A percentile compares a stretch with the other conserved stretches of the same genome.
Conservation (phyloP, 306 rosid genomes). For the Quercus cerris region DNA sequence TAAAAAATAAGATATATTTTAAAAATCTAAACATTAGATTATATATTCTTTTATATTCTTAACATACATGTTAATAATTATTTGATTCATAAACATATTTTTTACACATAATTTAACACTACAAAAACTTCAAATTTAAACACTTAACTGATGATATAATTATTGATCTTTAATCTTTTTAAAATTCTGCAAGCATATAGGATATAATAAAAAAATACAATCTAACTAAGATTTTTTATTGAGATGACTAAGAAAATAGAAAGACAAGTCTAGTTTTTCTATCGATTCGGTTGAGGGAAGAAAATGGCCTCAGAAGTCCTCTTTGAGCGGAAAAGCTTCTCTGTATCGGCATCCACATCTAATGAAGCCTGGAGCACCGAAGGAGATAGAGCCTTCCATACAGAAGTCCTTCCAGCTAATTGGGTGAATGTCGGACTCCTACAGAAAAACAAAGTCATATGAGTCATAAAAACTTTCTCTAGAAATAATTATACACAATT, state of each 20-base stretch:
- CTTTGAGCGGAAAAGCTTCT: constrained; percentile 66
- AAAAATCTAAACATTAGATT: not conserved
- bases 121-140: too few relatives aligned
- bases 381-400: constrained; percentile 76
- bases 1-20: too few relatives aligned
- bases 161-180: too few relatives aligned
- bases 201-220: not conserved
- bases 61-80: too few relatives aligned
- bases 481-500: too few relatives aligned
- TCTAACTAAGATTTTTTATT: constrained; percentile 8
- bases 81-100: too few relatives aligned
- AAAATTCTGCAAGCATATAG: accelerated
- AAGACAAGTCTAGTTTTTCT: not conserved
- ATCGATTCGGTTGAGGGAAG: constrained; percentile 75
- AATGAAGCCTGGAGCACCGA: constrained; percentile 67
- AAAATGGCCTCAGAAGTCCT: constrained; percentile 70
- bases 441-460: too few relatives aligned
- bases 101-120: too few relatives aligned
- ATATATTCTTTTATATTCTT: too few relatives aligned
- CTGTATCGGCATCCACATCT: constrained; percentile 60
- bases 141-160: too few relatives aligned
- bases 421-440: constrained; percentile 78
- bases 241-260: not conserved
- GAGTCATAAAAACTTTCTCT: too few relatives aligned
- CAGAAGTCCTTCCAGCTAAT: constrained; percentile 75